Conservation (phyloP, 257 asterid genomes). For the Misopates orontium region DNA sequence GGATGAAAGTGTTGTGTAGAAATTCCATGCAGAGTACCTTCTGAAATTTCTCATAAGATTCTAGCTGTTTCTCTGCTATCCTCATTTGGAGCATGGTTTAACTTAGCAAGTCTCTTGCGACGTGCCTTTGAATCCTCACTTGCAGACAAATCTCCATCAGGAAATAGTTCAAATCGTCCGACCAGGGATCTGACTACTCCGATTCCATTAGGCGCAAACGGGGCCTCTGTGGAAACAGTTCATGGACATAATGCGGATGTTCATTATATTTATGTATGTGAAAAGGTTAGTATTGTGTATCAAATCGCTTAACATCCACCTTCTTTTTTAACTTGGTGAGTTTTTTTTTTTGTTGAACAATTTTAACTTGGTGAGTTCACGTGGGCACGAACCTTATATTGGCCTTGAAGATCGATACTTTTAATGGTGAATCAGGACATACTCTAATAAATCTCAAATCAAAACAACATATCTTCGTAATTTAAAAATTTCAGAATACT, state of each 20-base stretch:
- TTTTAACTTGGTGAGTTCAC: not conserved
- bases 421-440: not conserved
- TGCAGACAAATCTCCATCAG: constrained; percentile 55
- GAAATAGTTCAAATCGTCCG: constrained; percentile 34
- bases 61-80: not conserved
- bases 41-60: not conserved
- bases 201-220: constrained; percentile 48
- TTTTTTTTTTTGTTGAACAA: too few species aligned
- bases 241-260: constrained; percentile 54
- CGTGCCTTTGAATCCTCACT: not conserved
- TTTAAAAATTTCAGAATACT: too few species aligned
- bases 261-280: constrained; percentile 68
- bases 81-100: not conserved
- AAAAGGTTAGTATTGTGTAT: constrained; percentile 47
- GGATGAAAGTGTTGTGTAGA: not conserved
- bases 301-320: not conserved
- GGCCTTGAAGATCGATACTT: not conserved
- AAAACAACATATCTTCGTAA: too few species aligned
- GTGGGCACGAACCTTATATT: not conserved
- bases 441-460: too few species aligned
- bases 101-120: not conserved
- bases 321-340: not conserved
- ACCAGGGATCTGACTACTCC: constrained; percentile 52
- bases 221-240: constrained; percentile 35
- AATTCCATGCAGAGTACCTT: not conserved